Base-by-base conservation (phyloP, 805 yeast genomes). In the Candida tibetensis region DNA sequence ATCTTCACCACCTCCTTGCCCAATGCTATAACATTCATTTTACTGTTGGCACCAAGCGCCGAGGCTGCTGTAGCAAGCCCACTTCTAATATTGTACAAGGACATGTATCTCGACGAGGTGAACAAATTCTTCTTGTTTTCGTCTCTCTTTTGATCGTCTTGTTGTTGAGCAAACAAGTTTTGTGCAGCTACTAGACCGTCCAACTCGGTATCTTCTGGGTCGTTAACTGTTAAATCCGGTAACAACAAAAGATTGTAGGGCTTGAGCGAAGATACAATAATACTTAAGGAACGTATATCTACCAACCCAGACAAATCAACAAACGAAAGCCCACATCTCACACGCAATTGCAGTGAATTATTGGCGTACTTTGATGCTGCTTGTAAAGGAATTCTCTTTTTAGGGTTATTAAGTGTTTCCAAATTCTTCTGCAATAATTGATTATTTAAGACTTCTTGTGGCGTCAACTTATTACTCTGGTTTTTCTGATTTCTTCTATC, bases 251-350 rank as follows among this genome's bases (percentile, higher is more conserved):
- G 68, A 47, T 81, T 81, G 35, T 79, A 74, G 4, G 98, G 96
- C 51, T 85, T 85, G 37, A 93, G 63, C 2, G 83, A 73, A 16
- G 93, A 86, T 30, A 88, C 70, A 38, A 90, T 85, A 59, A 86
- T 78, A 32, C 81, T 72, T 40, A 87, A 63, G 0, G 99, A 91
- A 45, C 96, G 72, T 45, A 82, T 66, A 55, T 93, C 97, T 0
- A 87, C 91, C 14, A 84, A 62, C 15, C 96, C 96, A 12, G 89
- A 77, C 32, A 90, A 68, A 55, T 91, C 97, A 39, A 91, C 76
- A 54, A 69, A 88, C 2, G 85, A 75, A 5, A 90, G 60, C 1
- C 81, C 83, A 60, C 96, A 89, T 41, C 81, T 67, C 4, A 87
- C 65, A 4, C 64, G 64, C 9, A 82, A 57, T n/a, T 66, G 51